These are phyloP conservation scores for Cyclostephanos tholiformis DNA, from an alignment of 108 stramenopile species.

Conservation along the genomic window DNA sequence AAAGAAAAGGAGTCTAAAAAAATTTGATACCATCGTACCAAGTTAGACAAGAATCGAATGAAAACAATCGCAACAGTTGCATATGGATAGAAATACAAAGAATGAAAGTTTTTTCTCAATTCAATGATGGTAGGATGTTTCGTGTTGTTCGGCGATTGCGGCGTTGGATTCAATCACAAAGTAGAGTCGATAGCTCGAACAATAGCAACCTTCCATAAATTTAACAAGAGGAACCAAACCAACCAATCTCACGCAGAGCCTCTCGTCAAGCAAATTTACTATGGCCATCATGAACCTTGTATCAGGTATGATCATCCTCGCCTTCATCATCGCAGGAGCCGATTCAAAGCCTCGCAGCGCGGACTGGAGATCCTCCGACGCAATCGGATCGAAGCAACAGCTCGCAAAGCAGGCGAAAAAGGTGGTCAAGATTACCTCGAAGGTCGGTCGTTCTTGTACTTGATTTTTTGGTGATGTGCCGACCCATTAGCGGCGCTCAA, in stretches of 20 bases:
- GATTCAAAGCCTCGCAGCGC: not conserved
- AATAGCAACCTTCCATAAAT: not conserved
- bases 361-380: not conserved
- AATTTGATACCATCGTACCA: too few relatives aligned
- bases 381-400: not conserved
- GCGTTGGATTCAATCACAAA: not conserved
- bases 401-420: not conserved
- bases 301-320: not conserved
- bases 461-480: not conserved
- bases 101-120: not conserved
- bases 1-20: too few relatives aligned
- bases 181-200: not conserved
- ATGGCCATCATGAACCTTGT: not conserved
- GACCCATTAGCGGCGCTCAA: too few relatives aligned
- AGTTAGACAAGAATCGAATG: too few relatives aligned
- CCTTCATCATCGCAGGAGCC: not conserved
- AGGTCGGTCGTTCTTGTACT: not conserved
- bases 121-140: not conserved
- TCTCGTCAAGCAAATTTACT: not conserved
- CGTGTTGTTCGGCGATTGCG: not conserved
- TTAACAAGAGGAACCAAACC: not conserved
- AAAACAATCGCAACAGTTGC: not conserved
- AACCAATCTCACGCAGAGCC: not conserved
- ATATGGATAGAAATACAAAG: not conserved
- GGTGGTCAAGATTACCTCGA: not conserved